Base-by-base conservation (phyloP, 1,284 basidiomycete genomes). In the Cutaneotrichosporon curvatum region DNA sequence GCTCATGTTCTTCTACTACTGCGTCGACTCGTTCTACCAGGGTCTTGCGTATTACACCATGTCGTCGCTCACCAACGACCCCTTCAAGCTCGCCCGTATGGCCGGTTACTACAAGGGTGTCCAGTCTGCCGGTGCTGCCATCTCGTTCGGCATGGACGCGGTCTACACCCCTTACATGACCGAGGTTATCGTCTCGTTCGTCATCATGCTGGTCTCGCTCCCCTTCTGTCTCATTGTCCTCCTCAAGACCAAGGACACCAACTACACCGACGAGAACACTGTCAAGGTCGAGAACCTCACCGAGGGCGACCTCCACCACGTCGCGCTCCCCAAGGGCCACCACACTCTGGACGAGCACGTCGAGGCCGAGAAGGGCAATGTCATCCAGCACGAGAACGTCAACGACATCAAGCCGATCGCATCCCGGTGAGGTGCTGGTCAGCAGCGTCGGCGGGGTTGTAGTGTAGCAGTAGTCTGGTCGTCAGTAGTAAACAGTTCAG, bases 81-180 rank as follows among this genome's bases (percentile, higher is more conserved):
- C 61, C 10, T 62, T 62, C 58, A 45, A 43, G 35, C 61, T 72
- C 19, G 69, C 70, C 10, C 62, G 68, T 23, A 54, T 68, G 41
- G 60, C 63, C 20, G 71, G 71, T 6, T 61, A 65, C 47, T 69
- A 70, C 65, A 71, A 69, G 53, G 67, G 62, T 28, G 52, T 67
- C 22, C 65, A 67, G 45, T 63, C 61, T 19, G 65, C 65, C 28
- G 75, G 75, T 19, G 46, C 62, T 2, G 75, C 60, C 68, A 35
- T 75, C 64, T 71, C 68, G 18, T 78, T 72, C 56, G 76, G 74
- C 20, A 75, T 78, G 74, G 76, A 78, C 58, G 76, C 76, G 3
- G 71, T 73, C 28, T 43, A 50, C 43, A 63, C 63, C 14, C 53
- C 60, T 10, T 65, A 60, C 53, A 47, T 69, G 19, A 64, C 59